Percentiles rank a stretch among this genome's conserved stretches.
Conservation (phyloP, 768 basidiomycete species). For the Hygrocybe punicea region DNA sequence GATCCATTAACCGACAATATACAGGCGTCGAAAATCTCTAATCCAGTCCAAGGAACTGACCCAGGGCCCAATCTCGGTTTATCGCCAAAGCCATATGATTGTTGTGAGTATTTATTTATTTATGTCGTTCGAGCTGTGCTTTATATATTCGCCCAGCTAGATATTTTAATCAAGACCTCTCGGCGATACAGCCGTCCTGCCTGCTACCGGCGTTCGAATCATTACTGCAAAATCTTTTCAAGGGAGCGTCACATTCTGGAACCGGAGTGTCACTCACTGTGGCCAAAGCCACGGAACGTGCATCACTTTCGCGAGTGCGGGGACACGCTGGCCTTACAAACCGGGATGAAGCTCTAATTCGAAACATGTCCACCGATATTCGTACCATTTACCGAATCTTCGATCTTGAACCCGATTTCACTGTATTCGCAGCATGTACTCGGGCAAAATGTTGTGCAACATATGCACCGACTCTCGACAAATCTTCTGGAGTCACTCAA, state of each 20-base stretch:
- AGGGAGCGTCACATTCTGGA: neutral
- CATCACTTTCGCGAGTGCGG: neutral
- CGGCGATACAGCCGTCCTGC: neutral
- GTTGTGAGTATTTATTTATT: too few species aligned
- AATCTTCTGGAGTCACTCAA: neutral
- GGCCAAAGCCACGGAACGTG: neutral
- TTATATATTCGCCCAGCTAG: neutral
- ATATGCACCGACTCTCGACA: neutral
- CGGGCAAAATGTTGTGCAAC: neutral
- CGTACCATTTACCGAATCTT: neutral
- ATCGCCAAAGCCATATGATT: too few species aligned
- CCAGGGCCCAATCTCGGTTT: too few species aligned
- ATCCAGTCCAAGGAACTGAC: too few species aligned
- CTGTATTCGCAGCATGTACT: neutral
- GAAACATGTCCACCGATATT: neutral
- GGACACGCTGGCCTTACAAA: neutral
- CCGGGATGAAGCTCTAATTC: neutral
- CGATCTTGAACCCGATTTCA: neutral
- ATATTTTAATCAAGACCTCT: neutral
- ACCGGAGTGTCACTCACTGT: neutral
- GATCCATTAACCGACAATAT: too few species aligned
- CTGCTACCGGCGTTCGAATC: neutral
- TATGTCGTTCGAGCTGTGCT: too few species aligned
- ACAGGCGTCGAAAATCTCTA: too few species aligned
- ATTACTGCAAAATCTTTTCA: neutral